phyloP scores from a whole-genome alignment of 768 basidiomycete species.

The Suillus cothurnatus region DNA sequence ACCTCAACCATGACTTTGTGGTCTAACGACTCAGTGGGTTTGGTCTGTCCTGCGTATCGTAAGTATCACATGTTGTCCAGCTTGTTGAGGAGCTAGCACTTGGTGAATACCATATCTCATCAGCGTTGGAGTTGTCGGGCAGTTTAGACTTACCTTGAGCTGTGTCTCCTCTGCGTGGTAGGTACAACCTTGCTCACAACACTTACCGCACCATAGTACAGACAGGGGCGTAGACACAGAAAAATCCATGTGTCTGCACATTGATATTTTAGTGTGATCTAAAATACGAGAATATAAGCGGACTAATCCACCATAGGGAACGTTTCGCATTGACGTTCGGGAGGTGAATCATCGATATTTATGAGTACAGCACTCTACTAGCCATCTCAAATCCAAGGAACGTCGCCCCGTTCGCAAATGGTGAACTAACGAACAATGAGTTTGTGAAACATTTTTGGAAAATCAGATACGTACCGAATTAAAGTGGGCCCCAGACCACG shows the following conservation, averaged over 20 bases:
- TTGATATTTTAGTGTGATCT: not conserved
- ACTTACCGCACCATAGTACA: not conserved
- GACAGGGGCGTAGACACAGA: too few relatives aligned
- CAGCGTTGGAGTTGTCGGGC: not conserved
- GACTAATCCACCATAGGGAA: not conserved
- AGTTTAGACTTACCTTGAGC: not conserved
- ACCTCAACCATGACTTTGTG: not conserved
- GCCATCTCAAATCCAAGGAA: slow-evolving; percentile 97
- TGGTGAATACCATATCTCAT: not conserved
- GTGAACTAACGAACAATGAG: slow-evolving; percentile 60
- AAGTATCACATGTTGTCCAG: not conserved
- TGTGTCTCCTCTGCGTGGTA: not conserved
- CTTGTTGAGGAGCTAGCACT: not conserved
- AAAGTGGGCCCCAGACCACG: slow-evolving; percentile 92
- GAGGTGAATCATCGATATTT: not conserved
- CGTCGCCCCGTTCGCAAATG: slow-evolving; percentile 95
- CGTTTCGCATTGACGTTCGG: not conserved
- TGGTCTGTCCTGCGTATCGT: not conserved
- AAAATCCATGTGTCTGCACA: not conserved
- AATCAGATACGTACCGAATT: slow-evolving; percentile 64
- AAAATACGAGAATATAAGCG: not conserved
- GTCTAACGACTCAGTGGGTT: not conserved
- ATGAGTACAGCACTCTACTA: slow-evolving; percentile 63
- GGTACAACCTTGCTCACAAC: not conserved
- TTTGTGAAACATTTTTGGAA: slow-evolving; percentile 9